Percentiles rank a stretch among this genome's conserved stretches.
These are phyloP conservation scores for Linnemannia schmuckeri DNA, from an alignment of 192 early-diverging fungal genomes.

Conservation along the genomic window DNA sequence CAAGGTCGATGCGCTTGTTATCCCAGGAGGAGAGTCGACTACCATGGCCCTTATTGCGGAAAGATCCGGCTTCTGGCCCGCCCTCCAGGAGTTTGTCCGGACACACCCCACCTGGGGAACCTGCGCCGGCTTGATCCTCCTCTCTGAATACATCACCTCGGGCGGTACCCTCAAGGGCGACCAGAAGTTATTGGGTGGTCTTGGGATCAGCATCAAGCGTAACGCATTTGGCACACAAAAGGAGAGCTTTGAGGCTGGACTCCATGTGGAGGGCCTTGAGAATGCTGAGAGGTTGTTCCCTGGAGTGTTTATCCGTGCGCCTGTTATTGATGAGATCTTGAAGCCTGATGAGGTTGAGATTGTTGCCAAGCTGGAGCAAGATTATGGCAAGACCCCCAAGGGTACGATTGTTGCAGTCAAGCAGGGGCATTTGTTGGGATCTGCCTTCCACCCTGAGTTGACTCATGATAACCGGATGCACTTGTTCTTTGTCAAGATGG, in stretches of 20 bases:
- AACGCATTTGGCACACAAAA: constrained; percentile 96
- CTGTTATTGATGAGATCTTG: constrained; percentile 80
- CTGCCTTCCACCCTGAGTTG: constrained; percentile 97
- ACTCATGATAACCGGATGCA: constrained; percentile 92
- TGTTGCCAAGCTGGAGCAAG: constrained; percentile 74
- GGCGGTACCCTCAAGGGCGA: constrained; percentile 85
- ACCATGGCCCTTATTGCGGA: constrained; percentile 95
- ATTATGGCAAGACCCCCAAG: constrained; percentile 64
- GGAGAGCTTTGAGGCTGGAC: constrained; percentile 87
- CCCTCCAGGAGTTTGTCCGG: constrained; percentile 83
- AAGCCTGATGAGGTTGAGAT: constrained; percentile 79
- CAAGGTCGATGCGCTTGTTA: constrained; percentile 88
- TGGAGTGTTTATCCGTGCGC: constrained; percentile 96
- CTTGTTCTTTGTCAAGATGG: constrained; percentile 79
- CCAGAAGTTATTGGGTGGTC: constrained; percentile 85
- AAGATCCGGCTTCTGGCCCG: constrained; percentile 83
- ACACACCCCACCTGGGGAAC: constrained; percentile 91
- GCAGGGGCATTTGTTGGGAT: constrained; percentile 89
- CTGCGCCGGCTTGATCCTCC: constrained; percentile 96
- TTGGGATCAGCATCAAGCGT: constrained; percentile 87
- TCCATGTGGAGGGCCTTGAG: constrained; percentile 68
- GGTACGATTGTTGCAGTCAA: constrained; percentile 90
- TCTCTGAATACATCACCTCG: constrained; percentile 77
- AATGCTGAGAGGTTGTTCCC: constrained; percentile 61
- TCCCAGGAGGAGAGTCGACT: constrained; percentile 97